phyloP scores from a whole-genome alignment of 106 monocot species.

The Amphibolis antarctica region DNA sequence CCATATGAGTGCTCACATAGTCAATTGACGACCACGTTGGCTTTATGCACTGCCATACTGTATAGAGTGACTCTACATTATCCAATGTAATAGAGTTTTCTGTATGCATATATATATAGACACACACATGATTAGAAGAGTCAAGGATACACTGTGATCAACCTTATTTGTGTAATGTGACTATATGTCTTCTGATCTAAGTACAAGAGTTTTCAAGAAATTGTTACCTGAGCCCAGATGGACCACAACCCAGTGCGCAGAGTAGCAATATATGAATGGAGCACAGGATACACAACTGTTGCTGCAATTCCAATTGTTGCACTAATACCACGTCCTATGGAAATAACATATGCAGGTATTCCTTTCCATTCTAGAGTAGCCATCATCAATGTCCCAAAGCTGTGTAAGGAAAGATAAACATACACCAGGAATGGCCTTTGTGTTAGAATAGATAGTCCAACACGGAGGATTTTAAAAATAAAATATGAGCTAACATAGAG shows the following conservation, averaged over 20 bases:
- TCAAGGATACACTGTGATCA: too few relatives aligned
- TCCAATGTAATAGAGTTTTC: too few relatives aligned
- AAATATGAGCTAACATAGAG: too few relatives aligned
- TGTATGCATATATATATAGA: too few relatives aligned
- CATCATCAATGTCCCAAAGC: conserved; percentile 93
- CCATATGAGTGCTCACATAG: too few relatives aligned
- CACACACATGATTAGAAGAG: too few relatives aligned
- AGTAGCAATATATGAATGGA: conserved; percentile 63
- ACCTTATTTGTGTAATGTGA: too few relatives aligned
- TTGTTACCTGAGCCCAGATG: conserved; percentile 73
- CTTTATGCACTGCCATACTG: too few relatives aligned
- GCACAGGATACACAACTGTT: conserved; percentile 55
- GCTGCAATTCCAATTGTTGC: conserved; percentile 71
- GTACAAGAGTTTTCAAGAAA: neutral
- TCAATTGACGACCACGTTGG: too few relatives aligned
- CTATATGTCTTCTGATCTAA: too few relatives aligned
- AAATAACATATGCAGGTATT: conserved; percentile 79
- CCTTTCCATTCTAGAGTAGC: conserved; percentile 89
- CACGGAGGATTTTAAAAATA: too few relatives aligned
- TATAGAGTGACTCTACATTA: too few relatives aligned
- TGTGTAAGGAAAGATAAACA: conserved; percentile 11
- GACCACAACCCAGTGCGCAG: conserved; percentile 84
- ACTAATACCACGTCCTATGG: conserved; percentile 64
- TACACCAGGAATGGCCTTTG: neutral
- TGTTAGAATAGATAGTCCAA: neutral